phyloP scores from a whole-genome alignment of 495 filamentous ascomycete genomes.

The Apodospora peruviana region DNA sequence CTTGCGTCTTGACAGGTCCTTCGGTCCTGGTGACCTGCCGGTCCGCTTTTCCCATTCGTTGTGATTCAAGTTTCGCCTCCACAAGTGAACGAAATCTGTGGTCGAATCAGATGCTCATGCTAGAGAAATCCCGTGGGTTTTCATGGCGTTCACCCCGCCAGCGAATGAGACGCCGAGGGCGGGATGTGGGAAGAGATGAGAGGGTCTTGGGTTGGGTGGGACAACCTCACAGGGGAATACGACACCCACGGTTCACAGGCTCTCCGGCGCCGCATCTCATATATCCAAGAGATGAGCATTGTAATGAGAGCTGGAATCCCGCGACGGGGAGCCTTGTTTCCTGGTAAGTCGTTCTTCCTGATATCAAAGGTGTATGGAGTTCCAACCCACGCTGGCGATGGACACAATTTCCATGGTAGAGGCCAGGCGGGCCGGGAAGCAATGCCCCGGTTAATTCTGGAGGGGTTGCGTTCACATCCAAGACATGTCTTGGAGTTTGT shows the following conservation, averaged over 20 bases:
- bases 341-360: too few species aligned
- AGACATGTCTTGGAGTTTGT: too few species aligned
- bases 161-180: not conserved
- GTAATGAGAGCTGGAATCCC: not conserved
- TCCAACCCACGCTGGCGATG: too few species aligned
- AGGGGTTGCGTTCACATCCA: too few species aligned
- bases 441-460: too few species aligned
- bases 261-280: not conserved
- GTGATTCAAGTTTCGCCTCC: not conserved
- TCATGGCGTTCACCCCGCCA: not conserved
- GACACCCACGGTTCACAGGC: not conserved
- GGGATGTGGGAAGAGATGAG: not conserved
- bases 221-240: not conserved
- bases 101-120: conserved; percentile 3
- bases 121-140: not conserved
- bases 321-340: not conserved
- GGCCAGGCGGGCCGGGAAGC: too few species aligned
- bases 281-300: not conserved
- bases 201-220: not conserved
- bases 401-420: not conserved
- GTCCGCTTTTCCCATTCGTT: not conserved
- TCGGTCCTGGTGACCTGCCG: not conserved
- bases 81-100: not conserved
- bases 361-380: too few species aligned
- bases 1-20: not conserved